Base-by-base conservation (phyloP, 768 basidiomycete genomes). In the Podaxis sp. region DNA sequence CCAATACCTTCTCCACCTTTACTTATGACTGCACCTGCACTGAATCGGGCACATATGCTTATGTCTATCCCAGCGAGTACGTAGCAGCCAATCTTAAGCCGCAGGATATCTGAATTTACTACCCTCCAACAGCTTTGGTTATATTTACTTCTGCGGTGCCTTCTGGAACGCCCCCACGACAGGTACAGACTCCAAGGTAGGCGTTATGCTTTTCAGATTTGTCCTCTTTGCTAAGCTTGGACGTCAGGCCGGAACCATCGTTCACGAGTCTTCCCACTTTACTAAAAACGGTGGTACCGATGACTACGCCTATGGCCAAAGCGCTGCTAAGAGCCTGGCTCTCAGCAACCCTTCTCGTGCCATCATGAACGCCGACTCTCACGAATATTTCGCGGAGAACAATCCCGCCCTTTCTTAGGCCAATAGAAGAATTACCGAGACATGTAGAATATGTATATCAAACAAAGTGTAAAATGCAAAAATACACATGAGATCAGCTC, bases 361-460 rank as follows among this genome's bases (percentile, higher is more conserved):
- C 8, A 69, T 81, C 52, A 30, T 64, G 50, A 82, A 82, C 64
- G 80, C 80, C 10, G 80, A 83, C 63, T 73, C 65, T 51, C 78
- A 82, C 66, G 80, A 83, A 60, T 81, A 81, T 73, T 80, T 80
- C 66, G 76, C 79, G 17, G 78, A 81, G 74, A 82, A 82, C 73
- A 80, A 72, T 70, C 79, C 79, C 30, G 51, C 73, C 33, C 75
- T 70, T 28, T 28, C 56, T 46, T 46, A 20, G 15, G 17, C 44
- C 15, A 10, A 46, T 20, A 33, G 44, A 20, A 20, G n/a, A 10
- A 17, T 17, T 20, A 10, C 20, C 17, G 44, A 46, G 7, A 46
- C 30, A 10, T 33, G 30, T 17, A 17, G n/a, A 0, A n/a, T 46
- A n/a, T 46, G 44, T 17, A 46, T 46, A 20, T 46, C n/a, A 46